Evolutionary conservation across 768 basidiomycete genomes (phyloP), one percentile per base, ranked within the genome.

Genomic region (Tricholoma sp.): DNA sequence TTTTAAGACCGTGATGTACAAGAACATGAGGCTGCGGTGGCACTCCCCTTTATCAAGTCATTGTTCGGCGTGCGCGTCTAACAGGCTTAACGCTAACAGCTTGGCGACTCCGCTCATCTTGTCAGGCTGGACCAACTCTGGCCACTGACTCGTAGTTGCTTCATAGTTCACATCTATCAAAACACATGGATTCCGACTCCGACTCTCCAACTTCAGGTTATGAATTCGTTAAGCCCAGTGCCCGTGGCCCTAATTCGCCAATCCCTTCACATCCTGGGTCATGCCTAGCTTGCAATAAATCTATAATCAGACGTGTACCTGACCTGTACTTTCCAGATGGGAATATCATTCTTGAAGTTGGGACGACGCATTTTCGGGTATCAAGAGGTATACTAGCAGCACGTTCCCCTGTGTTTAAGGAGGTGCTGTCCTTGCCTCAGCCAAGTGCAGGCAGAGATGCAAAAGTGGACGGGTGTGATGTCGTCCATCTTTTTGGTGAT

Each of bases 381-480:
- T 70, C 71, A 50, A 63, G 68, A n/a, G 72, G 73, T 6, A 59
- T 75, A 9, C 59, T 77, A 13, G 64, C 71, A 4, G 63, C 68
- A 6, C 63, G 70, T 32, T 74, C 73, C 2, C 59, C 67, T 10
- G 74, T 76, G 11, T 76, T 76, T 56, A 63, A 64, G 10, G 72
- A 73, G 52, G 76, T 77, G 74, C 63, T 76, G 7, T 65, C 63
- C 7, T 66, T 76, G 41, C 74, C 75, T 3, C 71, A 70, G 13
- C 72, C 71, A 4, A 53, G 50, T 4, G 67, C 68, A 10, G 29
- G 7, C 4, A 15, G n/a, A n/a, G 56, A 71, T 62, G 2, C 69
- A 65, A 52, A 36, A 8, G 31, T 70, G 3, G 67, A 74, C 10
- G 69, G 66, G 4, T 72, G 70, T 50, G 66, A 66, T 0, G 63